Evolutionary conservation across 2,329 filamentous ascomycete genomes (phyloP).

Genomic region (Albophoma yamanashiensis): DNA sequence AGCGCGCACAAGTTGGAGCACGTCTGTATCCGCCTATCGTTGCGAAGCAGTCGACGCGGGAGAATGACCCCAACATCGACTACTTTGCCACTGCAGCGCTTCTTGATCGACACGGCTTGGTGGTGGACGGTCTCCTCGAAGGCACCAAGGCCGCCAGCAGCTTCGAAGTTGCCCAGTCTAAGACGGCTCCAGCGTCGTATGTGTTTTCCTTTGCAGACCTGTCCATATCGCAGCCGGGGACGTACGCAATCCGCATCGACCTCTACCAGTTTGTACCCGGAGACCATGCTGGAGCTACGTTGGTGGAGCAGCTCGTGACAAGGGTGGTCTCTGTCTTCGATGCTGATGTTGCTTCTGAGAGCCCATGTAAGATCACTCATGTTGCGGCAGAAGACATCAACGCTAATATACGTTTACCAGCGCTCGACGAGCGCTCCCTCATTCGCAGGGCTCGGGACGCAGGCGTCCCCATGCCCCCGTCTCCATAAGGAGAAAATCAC

Average conservation of each 20-base stretch:
- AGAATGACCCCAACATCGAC: conserved; percentile 2
- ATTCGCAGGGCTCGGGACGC: conserved; percentile 4
- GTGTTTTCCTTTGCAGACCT: conserved; percentile 16
- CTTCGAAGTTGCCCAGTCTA: conserved; percentile 2
- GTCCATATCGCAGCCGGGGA: conserved; percentile 9
- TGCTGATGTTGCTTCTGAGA: conserved; percentile 2
- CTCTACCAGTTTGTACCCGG: conserved; percentile 12
- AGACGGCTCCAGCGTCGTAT: conserved; percentile 4
- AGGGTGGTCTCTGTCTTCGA: conserved; percentile 7
- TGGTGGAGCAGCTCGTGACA: conserved; percentile 9
- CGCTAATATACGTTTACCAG: conserved; percentile 1
- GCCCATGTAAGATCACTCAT: conserved; percentile 4
- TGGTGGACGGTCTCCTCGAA: conserved; percentile 9
- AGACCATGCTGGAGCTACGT: conserved; percentile 3
- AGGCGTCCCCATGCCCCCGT: conserved; percentile 4
- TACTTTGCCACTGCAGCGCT: conserved; percentile 18
- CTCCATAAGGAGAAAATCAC: background rate
- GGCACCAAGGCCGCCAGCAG: conserved; percentile 11
- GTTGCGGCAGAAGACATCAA: background rate
- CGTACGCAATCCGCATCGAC: conserved; percentile 17
- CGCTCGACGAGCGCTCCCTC: conserved; percentile 2
- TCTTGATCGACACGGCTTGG: conserved; percentile 6
- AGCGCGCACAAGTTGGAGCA: conserved; percentile 5
- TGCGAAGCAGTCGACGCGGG: conserved; percentile 6
- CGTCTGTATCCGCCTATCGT: conserved; percentile 13